A percentile compares a stretch with the other conserved stretches of the same genome.
These are phyloP conservation scores for Boletus sp. DNA, from an alignment of 768 basidiomycete genomes.

Conservation along the genomic window DNA sequence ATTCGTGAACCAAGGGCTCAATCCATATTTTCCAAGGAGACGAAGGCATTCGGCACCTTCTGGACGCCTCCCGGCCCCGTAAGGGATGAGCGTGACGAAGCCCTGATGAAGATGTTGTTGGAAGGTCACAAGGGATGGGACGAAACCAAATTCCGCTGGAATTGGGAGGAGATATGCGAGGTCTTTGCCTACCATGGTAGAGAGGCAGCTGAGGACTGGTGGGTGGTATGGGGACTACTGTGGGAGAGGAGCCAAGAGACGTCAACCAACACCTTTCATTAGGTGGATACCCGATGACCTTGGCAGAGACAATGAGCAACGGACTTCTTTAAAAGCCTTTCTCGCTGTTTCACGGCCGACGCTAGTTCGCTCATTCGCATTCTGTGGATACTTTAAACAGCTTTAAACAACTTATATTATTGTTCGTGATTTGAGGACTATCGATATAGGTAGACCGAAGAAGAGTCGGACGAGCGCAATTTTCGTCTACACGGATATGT, in stretches of 20 bases:
- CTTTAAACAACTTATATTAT: neutral
- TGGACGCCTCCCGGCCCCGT: slow-evolving; percentile 45
- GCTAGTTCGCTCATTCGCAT: neutral
- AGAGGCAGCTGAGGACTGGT: slow-evolving; percentile 66
- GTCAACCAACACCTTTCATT: slow-evolving; percentile 3
- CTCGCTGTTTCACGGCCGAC: neutral
- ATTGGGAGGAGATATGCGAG: slow-evolving; percentile 57
- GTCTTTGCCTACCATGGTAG: slow-evolving; percentile 54
- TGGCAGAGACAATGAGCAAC: slow-evolving; percentile 1
- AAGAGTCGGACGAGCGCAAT: neutral
- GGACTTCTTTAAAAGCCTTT: slow-evolving; percentile 7
- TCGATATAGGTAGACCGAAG: neutral
- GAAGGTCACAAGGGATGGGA: slow-evolving; percentile 43
- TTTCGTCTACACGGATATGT: neutral
- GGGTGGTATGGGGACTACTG: slow-evolving; percentile 57
- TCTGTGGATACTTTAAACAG: neutral
- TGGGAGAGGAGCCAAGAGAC: slow-evolving; percentile 38
- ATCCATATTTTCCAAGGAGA: slow-evolving; percentile 45
- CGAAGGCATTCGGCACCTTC: slow-evolving; percentile 42
- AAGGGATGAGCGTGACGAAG: slow-evolving; percentile 46
- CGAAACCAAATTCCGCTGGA: slow-evolving; percentile 44
- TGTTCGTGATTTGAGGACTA: slow-evolving; percentile 1
- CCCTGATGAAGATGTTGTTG: slow-evolving; percentile 21
- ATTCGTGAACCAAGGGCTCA: slow-evolving; percentile 50
- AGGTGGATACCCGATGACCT: slow-evolving; percentile 3